These are phyloP conservation scores for Saccharomycopsis guyanensis DNA, from an alignment of 805 yeast species.

Conservation along the genomic window DNA sequence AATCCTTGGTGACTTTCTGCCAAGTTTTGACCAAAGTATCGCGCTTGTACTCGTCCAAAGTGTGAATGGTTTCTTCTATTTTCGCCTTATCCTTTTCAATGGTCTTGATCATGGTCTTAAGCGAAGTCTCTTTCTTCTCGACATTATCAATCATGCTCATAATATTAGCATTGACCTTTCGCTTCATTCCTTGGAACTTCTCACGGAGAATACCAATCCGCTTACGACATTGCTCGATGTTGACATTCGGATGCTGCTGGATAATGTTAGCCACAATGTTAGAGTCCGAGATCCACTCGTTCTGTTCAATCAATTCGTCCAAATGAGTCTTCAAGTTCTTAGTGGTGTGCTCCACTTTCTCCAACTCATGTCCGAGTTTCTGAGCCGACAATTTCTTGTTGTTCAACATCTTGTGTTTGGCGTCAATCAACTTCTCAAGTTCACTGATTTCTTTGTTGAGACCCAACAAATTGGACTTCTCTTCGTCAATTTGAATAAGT, in stretches of 20 bases:
- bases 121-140: conserved; percentile 74
- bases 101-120: conserved; percentile 74
- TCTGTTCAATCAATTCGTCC: conserved; percentile 41
- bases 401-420: conserved; percentile 34
- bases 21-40: conserved; percentile 79
- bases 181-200: conserved; percentile 59
- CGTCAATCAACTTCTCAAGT: conserved; percentile 39
- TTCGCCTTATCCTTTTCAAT: conserved; percentile 84
- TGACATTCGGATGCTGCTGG: conserved; percentile 54
- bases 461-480: conserved; percentile 53
- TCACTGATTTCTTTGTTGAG: conserved; percentile 72
- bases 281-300: conserved; percentile 70
- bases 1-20: conserved; percentile 79
- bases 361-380: conserved; percentile 47
- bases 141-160: conserved; percentile 89
- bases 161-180: conserved; percentile 77
- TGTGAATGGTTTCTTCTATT: conserved; percentile 79
- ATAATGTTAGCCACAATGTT: conserved; percentile 47
- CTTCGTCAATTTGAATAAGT: conserved; percentile 37
- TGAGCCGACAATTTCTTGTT: conserved; percentile 46
- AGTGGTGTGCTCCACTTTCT: conserved; percentile 36
- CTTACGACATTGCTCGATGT: conserved; percentile 54
- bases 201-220: conserved; percentile 50
- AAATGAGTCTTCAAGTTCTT: conserved; percentile 33
- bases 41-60: conserved; percentile 77